Conservation (phyloP, 176 grass and related monocot genomes). For the Microstegium vimineum region DNA sequence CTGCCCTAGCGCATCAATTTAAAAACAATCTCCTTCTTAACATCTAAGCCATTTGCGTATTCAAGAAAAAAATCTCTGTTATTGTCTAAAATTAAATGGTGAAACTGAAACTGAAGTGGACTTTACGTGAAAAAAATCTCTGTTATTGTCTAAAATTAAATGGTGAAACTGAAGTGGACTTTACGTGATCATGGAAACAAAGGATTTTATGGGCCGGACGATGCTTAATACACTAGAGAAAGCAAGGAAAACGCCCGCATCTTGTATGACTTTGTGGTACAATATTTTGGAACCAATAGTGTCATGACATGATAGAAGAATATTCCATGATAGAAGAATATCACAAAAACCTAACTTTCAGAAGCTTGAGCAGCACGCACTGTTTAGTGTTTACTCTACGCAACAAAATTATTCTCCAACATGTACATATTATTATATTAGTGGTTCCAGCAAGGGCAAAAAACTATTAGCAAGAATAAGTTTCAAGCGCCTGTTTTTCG, state of each 20-base stretch:
- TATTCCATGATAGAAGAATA: neutral
- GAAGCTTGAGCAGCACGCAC: neutral
- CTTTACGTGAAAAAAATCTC: too few species aligned
- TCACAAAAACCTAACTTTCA: neutral
- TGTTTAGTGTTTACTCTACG: neutral
- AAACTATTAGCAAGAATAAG: constrained; percentile 4
- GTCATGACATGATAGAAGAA: neutral
- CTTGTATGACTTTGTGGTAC: neutral
- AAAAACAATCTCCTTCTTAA: too few species aligned
- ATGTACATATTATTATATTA: neutral
- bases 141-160: neutral
- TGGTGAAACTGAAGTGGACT: neutral
- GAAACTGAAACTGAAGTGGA: too few species aligned
- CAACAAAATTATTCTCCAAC: neutral
- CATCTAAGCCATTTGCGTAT: too few species aligned
- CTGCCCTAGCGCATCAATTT: too few species aligned
- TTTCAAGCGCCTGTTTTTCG: neutral
- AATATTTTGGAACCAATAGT: neutral
- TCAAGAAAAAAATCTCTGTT: too few species aligned
- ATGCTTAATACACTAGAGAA: neutral
- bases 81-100: too few species aligned
- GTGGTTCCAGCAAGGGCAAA: neutral
- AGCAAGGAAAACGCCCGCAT: neutral
- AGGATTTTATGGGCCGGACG: neutral
- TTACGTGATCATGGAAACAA: neutral